A percentile compares a stretch with the other conserved stretches of the same genome.
These are phyloP conservation scores for Pseudopithomyces maydicus DNA, from an alignment of 2,329 filamentous ascomycete genomes.

Conservation along the genomic window DNA sequence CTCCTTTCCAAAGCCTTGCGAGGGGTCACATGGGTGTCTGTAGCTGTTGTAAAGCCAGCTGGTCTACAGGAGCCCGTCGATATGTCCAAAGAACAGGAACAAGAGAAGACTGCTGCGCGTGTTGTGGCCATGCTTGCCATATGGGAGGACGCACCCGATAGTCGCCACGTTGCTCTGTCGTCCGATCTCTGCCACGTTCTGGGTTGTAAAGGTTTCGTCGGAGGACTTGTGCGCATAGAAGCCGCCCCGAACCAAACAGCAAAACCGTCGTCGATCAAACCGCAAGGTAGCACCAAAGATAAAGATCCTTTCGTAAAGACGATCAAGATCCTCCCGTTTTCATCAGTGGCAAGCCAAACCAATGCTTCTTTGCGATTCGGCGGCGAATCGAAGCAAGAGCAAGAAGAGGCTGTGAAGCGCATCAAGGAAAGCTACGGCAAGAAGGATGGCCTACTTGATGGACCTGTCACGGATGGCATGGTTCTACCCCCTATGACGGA, in stretches of 20 bases:
- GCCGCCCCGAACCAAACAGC: conserved; percentile 75
- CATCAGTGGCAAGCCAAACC: conserved; percentile 58
- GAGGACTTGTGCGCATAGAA: conserved; percentile 86
- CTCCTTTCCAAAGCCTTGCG: conserved; percentile 73
- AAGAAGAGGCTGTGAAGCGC: conserved; percentile 74
- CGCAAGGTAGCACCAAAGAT: conserved; percentile 39
- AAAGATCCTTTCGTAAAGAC: conserved; percentile 61
- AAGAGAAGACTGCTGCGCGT: conserved; percentile 64
- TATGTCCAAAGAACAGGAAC: conserved; percentile 70
- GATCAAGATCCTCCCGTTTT: conserved; percentile 83
- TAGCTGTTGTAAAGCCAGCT: conserved; percentile 86
- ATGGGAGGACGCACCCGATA: conserved; percentile 89
- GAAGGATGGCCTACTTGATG: conserved; percentile 71
- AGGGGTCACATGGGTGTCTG: conserved; percentile 75
- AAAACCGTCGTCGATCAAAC: conserved; percentile 58
- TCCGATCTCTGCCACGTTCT: conserved; percentile 75
- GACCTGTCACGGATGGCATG: conserved; percentile 88
- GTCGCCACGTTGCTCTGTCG: conserved; percentile 79
- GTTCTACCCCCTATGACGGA: conserved; percentile 68
- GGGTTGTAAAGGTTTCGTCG: conserved; percentile 74
- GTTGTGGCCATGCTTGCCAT: conserved; percentile 75
- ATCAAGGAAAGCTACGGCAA: conserved; percentile 74
- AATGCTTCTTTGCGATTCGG: conserved; percentile 80
- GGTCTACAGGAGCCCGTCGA: conserved; percentile 74
- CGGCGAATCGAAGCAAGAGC: conserved; percentile 81